Evolutionary conservation across 805 yeast species (phyloP).

Genomic region (Cephaloascus albidus): DNA sequence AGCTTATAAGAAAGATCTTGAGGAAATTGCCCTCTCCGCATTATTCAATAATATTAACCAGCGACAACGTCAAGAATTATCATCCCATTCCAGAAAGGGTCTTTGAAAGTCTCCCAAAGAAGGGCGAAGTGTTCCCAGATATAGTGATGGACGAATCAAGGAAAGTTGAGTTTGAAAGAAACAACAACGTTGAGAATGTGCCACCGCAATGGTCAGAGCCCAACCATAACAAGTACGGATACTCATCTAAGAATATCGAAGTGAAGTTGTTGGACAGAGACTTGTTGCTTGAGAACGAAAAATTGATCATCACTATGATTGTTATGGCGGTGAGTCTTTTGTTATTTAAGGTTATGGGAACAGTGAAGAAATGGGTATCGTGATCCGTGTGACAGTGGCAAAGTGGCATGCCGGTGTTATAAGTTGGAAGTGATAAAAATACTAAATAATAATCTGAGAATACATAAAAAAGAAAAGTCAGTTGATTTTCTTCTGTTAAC

Average conservation of each 20-base stretch:
- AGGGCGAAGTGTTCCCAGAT: conserved; percentile 43
- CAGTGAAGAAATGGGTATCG: too few relatives aligned
- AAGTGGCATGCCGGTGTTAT: too few relatives aligned
- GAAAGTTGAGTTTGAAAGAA: conserved; percentile 44
- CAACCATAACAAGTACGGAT: conserved; percentile 19
- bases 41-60: conserved; percentile 49
- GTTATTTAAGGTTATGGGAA: too few relatives aligned
- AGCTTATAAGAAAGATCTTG: conserved; percentile 42
- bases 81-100: conserved; percentile 23
- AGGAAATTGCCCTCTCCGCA: conserved; percentile 70
- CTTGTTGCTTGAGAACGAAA: conserved; percentile 41
- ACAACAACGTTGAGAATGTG: conserved; percentile 21
- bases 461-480: too few relatives aligned
- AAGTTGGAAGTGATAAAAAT: too few relatives aligned
- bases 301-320: conserved; percentile 29
- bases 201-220: conserved; percentile 7
- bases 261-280: conserved; percentile 34
- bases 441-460: too few relatives aligned
- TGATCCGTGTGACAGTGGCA: too few relatives aligned
- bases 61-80: conserved; percentile 9
- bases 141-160: conserved; percentile 44
- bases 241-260: conserved; percentile 18
- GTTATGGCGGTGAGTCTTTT: conserved; percentile 15
- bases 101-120: conserved; percentile 19
- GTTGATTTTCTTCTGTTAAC: too few relatives aligned